phyloP scores from a whole-genome alignment of 2,329 filamentous ascomycete genomes.

The Sporothrix pallida region DNA sequence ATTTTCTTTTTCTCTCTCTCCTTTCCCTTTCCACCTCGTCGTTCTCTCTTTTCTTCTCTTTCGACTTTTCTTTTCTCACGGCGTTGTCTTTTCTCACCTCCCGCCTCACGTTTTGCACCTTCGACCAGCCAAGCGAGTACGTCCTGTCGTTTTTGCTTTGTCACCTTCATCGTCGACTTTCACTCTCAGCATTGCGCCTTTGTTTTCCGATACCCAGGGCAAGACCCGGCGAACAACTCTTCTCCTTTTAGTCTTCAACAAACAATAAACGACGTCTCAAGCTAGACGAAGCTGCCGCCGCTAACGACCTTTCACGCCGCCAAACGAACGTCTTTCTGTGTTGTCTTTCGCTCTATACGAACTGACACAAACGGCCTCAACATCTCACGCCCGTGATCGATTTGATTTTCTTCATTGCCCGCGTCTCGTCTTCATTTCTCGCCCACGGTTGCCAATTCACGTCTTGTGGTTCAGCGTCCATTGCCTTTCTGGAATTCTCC shows the following conservation, averaged over 20 bases:
- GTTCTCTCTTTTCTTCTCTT: too few relatives aligned
- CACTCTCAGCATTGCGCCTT: conserved; percentile 10
- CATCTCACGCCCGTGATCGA: not conserved
- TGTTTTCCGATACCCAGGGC: conserved; percentile 22
- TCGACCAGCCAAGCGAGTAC: conserved; percentile 8
- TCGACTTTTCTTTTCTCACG: conserved; percentile 3
- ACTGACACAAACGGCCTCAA: not conserved
- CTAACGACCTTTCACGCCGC: conserved; percentile 23
- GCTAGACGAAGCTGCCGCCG: conserved; percentile 20
- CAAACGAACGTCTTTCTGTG: not conserved
- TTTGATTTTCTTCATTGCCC: not conserved
- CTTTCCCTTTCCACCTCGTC: conserved; percentile 7
- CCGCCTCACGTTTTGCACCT: not conserved
- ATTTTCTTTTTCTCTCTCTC: not conserved
- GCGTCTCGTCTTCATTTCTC: not conserved
- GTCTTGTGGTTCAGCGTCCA: not conserved
- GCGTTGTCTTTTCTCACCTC: conserved; percentile 6
- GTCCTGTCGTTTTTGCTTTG: conserved; percentile 8
- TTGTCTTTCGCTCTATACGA: conserved; percentile 5
- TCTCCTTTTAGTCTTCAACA: not conserved
- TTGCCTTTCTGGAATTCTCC: not conserved
- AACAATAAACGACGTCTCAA: not conserved
- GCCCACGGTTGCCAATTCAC: not conserved
- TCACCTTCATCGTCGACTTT: not conserved
- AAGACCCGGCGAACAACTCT: not conserved